Base-by-base conservation (phyloP, 2,329 filamentous ascomycete species). In the Fusarium concolor region DNA sequence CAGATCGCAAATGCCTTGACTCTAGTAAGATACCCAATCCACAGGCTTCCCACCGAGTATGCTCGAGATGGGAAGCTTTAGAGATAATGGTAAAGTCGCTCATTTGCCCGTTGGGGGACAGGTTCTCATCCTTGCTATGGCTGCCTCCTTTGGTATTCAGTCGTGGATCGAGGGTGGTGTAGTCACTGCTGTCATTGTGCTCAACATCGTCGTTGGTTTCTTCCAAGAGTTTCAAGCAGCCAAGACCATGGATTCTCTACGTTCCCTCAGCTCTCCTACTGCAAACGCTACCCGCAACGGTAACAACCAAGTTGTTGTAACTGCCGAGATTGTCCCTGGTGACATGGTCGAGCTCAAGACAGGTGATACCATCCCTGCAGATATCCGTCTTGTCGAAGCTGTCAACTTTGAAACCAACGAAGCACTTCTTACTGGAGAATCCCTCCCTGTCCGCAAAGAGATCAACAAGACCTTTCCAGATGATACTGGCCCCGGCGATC, bases 1-100 rank as follows among this genome's bases (percentile, higher is more conserved):
- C 89, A 92, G 74, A 81, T 92, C 53, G 88, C 88, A 61, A 92
- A 92, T 76, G 89, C 89, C 15, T 87, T 92, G 86, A 91, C 87
- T 68, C 76, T 92, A 77, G 89, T 89, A 73, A 73, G 76, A 31
- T 67, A 52, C 20, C 18, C 37, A 50, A 68, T 46, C 18, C 26
- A 20, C 35, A 17, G 33, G 50, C 54, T 44, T 56, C 52, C 42
- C 46, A 18, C 8, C 35, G n/a, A 51, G 20, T 31, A 31, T 41
- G 15, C 10, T 33, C 28, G n/a, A 17, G 31, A 8, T 26, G 41
- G 28, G 44, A 49, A 35, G 47, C 52, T 47, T 53, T 45, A 22
- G 41, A 56, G 42, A 43, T 44, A 53, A 54, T 22, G 61, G 57
- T 63, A 55, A 17, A 68, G 65, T 71, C 53, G 60, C 70, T 72